phyloP scores from a whole-genome alignment of 345 rosid genomes.

The Lepidium didymum region DNA sequence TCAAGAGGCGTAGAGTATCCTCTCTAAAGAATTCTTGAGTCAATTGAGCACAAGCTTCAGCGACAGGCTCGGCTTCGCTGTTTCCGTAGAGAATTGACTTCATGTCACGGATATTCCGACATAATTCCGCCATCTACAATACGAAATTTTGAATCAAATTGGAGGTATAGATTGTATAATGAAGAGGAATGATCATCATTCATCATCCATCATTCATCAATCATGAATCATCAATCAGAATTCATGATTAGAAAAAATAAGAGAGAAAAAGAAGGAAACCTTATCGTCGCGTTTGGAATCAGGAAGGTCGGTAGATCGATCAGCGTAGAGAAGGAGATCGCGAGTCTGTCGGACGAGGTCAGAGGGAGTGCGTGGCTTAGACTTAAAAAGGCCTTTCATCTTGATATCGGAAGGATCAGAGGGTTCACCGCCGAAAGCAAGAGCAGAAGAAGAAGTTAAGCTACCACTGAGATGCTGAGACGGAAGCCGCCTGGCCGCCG shows the following conservation, averaged over 20 bases:
- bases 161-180: too few relatives aligned
- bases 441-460: not conserved
- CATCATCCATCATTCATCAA: too few relatives aligned
- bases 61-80: constrained; percentile 90
- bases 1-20: constrained; percentile 67
- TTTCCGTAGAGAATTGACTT: constrained; percentile 88
- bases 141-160: too few relatives aligned
- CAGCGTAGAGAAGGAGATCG: constrained; percentile 63
- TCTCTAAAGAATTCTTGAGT: constrained; percentile 94
- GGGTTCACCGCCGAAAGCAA: constrained; percentile 17
- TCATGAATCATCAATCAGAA: too few relatives aligned
- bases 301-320: constrained; percentile 33
- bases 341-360: constrained; percentile 86
- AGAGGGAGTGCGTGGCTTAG: constrained; percentile 78
- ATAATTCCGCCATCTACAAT: constrained; percentile 69
- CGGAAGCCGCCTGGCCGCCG: constrained; percentile 31
- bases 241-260: not conserved
- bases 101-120: constrained; percentile 72
- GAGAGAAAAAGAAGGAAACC: constrained; percentile 21
- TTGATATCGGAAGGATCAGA: constrained; percentile 33
- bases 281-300: constrained; percentile 67
- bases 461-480: constrained; percentile 20
- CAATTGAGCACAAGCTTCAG: constrained; percentile 85
- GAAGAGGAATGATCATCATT: too few relatives aligned
- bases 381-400: constrained; percentile 87